Evolutionary conservation across 1,284 basidiomycete genomes (phyloP).

Genomic region (Sanghuangporus weigelae): DNA sequence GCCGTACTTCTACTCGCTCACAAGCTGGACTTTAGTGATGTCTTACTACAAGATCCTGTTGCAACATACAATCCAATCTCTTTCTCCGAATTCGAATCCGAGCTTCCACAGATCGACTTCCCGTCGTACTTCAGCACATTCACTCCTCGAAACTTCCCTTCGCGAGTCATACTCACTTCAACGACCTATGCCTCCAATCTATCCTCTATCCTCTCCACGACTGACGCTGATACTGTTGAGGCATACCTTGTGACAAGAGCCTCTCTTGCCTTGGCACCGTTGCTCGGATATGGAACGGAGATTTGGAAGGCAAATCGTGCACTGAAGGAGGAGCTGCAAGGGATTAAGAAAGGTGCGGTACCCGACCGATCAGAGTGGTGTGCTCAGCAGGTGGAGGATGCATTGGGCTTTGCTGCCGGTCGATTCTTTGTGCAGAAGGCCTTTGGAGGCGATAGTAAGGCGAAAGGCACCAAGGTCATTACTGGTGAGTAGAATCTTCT

Average conservation of each 20-base stretch:
- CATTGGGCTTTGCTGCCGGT: slow-evolving; percentile 71
- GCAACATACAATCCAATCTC: slow-evolving; percentile 85
- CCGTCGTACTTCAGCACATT: slow-evolving; percentile 81
- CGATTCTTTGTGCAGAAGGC: slow-evolving; percentile 85
- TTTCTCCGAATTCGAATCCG: slow-evolving; percentile 63
- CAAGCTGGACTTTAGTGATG: slow-evolving; percentile 38
- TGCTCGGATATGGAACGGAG: slow-evolving; percentile 68
- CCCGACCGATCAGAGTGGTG: slow-evolving; percentile 81
- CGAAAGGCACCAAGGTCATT: slow-evolving; percentile 82
- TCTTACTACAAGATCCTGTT: slow-evolving; percentile 72
- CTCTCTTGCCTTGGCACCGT: slow-evolving; percentile 59
- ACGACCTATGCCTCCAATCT: slow-evolving; percentile 76
- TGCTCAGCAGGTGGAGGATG: slow-evolving; percentile 54
- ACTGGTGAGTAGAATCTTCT: slow-evolving; percentile 40
- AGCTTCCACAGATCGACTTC: slow-evolving; percentile 79
- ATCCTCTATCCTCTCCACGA: slow-evolving; percentile 64
- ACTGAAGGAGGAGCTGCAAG: slow-evolving; percentile 69
- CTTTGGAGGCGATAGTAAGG: slow-evolving; percentile 78
- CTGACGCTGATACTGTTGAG: slow-evolving; percentile 70
- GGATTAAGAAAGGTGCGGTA: slow-evolving; percentile 83
- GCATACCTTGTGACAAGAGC: slow-evolving; percentile 80
- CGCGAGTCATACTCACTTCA: slow-evolving; percentile 75
- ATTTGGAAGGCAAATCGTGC: slow-evolving; percentile 70
- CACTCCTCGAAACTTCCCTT: slow-evolving; percentile 73
- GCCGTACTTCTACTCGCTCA: slow-evolving; percentile 5